phyloP scores from a whole-genome alignment of 148 eudicot species.

The Rhododendron griersonianum region DNA sequence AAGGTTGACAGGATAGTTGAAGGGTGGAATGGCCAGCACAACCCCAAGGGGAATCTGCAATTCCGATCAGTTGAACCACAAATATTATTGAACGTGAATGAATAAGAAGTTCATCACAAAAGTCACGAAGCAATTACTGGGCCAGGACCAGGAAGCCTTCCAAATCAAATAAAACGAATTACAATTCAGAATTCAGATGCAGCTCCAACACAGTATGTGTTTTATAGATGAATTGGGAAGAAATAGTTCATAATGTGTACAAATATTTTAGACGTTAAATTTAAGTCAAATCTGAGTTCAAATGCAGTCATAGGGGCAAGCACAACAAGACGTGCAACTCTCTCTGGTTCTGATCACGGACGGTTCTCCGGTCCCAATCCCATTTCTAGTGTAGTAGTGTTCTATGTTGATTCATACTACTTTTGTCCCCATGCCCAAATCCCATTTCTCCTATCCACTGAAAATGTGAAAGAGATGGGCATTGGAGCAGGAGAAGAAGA shows the following conservation, averaged over 20 bases:
- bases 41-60: conserved; percentile 83
- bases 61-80: background rate
- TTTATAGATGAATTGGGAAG: background rate
- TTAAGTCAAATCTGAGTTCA: background rate
- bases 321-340: background rate
- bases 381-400: background rate
- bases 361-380: background rate
- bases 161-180: background rate
- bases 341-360: background rate
- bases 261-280: background rate
- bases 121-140: background rate
- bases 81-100: background rate
- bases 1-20: conserved; percentile 95
- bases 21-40: conserved; percentile 90
- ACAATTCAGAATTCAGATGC: background rate
- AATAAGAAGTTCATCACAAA: background rate
- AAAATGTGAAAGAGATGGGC: background rate
- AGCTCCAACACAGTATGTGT: background rate
- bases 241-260: background rate
- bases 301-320: background rate
- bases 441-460: background rate
- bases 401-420: background rate
- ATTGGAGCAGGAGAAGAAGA: background rate
- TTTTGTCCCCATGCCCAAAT: background rate
- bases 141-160: background rate